phyloP scores from a whole-genome alignment of 352 stramenopile species.

The Phytophthora nicotianae region DNA sequence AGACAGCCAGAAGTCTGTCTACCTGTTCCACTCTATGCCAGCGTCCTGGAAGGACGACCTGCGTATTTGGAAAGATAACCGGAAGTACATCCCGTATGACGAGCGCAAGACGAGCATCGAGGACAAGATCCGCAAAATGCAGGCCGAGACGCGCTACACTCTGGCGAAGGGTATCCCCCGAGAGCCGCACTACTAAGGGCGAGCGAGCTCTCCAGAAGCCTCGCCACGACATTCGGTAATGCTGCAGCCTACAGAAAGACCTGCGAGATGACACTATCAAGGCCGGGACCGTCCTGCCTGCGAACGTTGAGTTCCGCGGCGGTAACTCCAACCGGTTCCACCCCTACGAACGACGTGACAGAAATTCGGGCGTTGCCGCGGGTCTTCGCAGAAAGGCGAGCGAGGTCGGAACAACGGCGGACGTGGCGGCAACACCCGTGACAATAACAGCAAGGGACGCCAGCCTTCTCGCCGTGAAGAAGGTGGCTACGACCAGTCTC shows the following conservation, averaged over 20 bases:
- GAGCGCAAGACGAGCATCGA: not conserved
- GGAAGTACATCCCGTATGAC: not conserved
- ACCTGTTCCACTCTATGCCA: slow-evolving; percentile 9
- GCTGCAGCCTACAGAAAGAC: not conserved
- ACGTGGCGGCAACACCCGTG: not conserved
- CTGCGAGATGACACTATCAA: not conserved
- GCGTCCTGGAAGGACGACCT: slow-evolving; percentile 9
- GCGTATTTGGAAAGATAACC: not conserved
- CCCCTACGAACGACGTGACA: not conserved
- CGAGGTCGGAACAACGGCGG: not conserved
- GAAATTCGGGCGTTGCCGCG: not conserved
- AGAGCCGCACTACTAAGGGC: not conserved
- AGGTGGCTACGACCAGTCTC: not conserved
- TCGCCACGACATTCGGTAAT: not conserved
- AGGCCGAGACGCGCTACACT: not conserved
- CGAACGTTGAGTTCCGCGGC: not conserved
- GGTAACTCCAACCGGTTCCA: not conserved
- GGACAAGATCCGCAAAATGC: not conserved
- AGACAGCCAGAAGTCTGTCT: slow-evolving; percentile 2
- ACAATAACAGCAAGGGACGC: not conserved
- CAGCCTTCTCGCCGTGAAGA: not conserved
- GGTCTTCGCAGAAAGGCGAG: not conserved
- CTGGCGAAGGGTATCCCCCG: not conserved
- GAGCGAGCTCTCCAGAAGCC: not conserved
- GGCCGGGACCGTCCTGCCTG: not conserved